Evolutionary conservation across 2,329 filamentous ascomycete species (phyloP), one percentile per base, ranked within the genome.

Genomic region (Penicillium sp.): DNA sequence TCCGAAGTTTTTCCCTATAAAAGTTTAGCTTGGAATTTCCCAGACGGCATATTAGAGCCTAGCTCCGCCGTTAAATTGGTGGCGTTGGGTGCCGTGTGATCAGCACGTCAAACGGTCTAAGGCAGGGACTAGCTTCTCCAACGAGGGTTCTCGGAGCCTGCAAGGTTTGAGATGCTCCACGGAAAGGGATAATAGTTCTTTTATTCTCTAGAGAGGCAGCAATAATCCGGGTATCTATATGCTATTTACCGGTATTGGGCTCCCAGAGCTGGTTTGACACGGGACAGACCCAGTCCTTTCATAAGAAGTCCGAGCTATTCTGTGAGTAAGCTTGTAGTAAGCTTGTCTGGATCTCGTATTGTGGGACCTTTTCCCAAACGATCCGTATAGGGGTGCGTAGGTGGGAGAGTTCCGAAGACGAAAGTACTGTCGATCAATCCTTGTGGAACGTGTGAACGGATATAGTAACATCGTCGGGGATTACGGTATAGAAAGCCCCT

Each of bases 61-160:
- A 53, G 31, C 23, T 6, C 31, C 25, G 29, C 50, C 42, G 45
- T 56, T 53, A 59, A 55, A 61, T 57, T 58, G 35, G 58, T 58
- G 56, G 56, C 58, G 51, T 35, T 35, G 16, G 27, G 53, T 39
- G 46, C 43, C 48, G 42, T 59, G 37, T 39, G 60, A 62, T 65
- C 62, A 39, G 29, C 60, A 56, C 43, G 44, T 54, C 39, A 45
- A 54, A 48, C 46, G 52, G 52, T 19, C 48, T 52, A 43, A 21
- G 26, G 33, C 13, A 27, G 42, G 27, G 19, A 35, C 46, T 58
- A 59, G 42, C 35, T 23, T 27, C 26, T 50, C 19, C n/a, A 47
- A 54, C 51, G 39, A 52, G 53, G 21, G 27, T 33, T 35, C 42
- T 45, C 50, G 26, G 50, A 52, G 39, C n/a, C 23, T 16, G 37